phyloP scores from a whole-genome alignment of 192 early-diverging fungal genomes.

The Allomyces macrogynus region DNA sequence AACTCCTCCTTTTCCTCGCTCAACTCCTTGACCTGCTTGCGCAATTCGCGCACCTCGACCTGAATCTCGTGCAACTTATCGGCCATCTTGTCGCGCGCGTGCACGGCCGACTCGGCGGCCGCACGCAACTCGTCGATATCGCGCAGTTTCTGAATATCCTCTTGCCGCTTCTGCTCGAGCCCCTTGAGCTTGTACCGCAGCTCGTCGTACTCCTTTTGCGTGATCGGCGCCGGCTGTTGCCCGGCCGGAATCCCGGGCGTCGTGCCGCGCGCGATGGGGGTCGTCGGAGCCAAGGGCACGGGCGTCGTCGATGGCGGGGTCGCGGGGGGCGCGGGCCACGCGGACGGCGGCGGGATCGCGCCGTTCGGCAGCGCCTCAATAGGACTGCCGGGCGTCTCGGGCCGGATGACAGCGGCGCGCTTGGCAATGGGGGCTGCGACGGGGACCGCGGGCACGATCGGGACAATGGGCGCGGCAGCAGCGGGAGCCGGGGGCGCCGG shows the following conservation, averaged over 20 bases:
- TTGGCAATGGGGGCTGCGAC: too few species aligned
- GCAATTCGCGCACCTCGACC: constrained; percentile 43
- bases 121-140: constrained; percentile 49
- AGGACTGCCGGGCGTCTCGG: too few species aligned
- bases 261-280: not conserved
- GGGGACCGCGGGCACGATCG: too few species aligned
- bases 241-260: not conserved
- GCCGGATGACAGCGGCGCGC: too few species aligned
- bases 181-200: constrained; percentile 51
- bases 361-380: not conserved
- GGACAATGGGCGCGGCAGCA: too few species aligned
- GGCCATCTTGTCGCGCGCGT: constrained; percentile 41
- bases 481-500: too few species aligned
- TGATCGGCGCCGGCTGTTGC: not conserved
- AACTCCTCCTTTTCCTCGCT: constrained; percentile 35
- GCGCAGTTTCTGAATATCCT: constrained; percentile 52
- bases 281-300: not conserved
- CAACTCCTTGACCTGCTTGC: constrained; percentile 31
- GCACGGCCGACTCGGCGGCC: constrained; percentile 50
- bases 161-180: constrained; percentile 58
- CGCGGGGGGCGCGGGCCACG: not conserved
- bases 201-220: constrained; percentile 52
- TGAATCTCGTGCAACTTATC: constrained; percentile 50
- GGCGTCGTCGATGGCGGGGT: not conserved
- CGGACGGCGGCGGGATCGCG: not conserved